A percentile compares a stretch with the other conserved stretches of the same genome.
phyloP scores from a whole-genome alignment of 768 basidiomycete genomes.

The Xanthoconium purpureum region DNA sequence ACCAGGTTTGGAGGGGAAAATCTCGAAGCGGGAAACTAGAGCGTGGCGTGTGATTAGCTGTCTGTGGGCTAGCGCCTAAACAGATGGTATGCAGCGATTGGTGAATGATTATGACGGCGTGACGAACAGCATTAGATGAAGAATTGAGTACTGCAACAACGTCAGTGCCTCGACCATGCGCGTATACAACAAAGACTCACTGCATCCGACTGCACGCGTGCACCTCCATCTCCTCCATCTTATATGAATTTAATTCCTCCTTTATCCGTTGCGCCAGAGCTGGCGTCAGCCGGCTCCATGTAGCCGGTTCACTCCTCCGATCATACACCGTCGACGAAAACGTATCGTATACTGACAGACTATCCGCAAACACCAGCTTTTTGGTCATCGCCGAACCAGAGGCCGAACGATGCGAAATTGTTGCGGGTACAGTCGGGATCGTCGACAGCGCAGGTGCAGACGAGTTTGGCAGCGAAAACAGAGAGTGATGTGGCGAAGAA shows the following conservation, averaged over 20 bases:
- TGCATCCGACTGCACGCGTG: constrained; percentile 90
- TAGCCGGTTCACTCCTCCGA: constrained; percentile 91
- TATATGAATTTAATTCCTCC: constrained; percentile 96
- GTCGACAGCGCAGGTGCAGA: constrained; percentile 85
- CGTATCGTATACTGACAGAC: constrained; percentile 95
- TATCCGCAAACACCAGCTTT: constrained; percentile 83
- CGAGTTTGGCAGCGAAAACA: constrained; percentile 83
- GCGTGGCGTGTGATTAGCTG: constrained; percentile 24
- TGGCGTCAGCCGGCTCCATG: constrained; percentile 95
- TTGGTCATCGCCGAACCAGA: constrained; percentile 74
- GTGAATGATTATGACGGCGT: constrained; percentile 18
- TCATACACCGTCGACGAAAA: constrained; percentile 91
- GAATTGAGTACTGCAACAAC: constrained; percentile 68
- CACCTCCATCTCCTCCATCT: constrained; percentile 99
- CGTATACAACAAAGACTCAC: constrained; percentile 45
- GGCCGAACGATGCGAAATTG: constrained; percentile 68
- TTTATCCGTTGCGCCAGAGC: constrained; percentile 95
- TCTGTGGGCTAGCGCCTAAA: constrained; percentile 31
- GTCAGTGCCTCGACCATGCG: not conserved
- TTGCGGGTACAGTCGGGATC: constrained; percentile 43
- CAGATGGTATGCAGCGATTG: constrained; percentile 27
- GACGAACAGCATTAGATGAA: constrained; percentile 59
- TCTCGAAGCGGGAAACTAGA: constrained; percentile 14
- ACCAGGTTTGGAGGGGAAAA: constrained; percentile 18
- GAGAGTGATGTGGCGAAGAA: constrained; percentile 35